Evolutionary conservation across 2,329 filamentous ascomycete genomes (phyloP).

Genomic region (Trichophyton schoenleinii): DNA sequence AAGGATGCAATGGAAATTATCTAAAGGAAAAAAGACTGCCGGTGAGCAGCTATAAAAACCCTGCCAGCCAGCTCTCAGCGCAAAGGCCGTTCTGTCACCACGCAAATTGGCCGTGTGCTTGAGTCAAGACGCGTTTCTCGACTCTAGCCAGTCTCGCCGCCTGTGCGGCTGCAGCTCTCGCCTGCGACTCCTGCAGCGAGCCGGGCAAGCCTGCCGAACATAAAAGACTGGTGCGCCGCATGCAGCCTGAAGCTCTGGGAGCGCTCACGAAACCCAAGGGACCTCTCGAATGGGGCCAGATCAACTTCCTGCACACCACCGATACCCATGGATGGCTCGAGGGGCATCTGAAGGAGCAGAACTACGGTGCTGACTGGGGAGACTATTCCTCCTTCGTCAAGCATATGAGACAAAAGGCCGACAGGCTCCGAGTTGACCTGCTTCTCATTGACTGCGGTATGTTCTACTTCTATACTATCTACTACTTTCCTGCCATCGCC

Average conservation of each 20-base stretch:
- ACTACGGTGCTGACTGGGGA: slow-evolving; percentile 74
- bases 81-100: not conserved
- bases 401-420: slow-evolving; percentile 66
- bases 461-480: not conserved
- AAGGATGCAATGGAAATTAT: no score
- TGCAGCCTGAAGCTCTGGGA: slow-evolving; percentile 16
- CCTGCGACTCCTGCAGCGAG: slow-evolving; percentile 16
- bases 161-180: slow-evolving; percentile 4
- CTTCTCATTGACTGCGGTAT: slow-evolving; percentile 78
- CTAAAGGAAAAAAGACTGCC: no score
- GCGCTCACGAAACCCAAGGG: slow-evolving; percentile 14
- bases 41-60: no score
- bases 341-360: slow-evolving; percentile 80
- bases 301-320: slow-evolving; percentile 95
- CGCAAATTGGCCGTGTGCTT: not conserved
- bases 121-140: slow-evolving; percentile 5
- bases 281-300: slow-evolving; percentile 57
- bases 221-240: slow-evolving; percentile 15
- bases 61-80: not conserved
- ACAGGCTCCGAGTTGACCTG: slow-evolving; percentile 66
- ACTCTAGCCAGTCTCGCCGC: slow-evolving; percentile 5
- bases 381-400: slow-evolving; percentile 90
- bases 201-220: slow-evolving; percentile 12
- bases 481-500: not conserved
- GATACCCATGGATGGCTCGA: slow-evolving; percentile 94